Evolutionary conservation across 2,329 filamentous ascomycete genomes (phyloP), one percentile per base, ranked within the genome.

Genomic region (Rasamsonia emersonii): DNA sequence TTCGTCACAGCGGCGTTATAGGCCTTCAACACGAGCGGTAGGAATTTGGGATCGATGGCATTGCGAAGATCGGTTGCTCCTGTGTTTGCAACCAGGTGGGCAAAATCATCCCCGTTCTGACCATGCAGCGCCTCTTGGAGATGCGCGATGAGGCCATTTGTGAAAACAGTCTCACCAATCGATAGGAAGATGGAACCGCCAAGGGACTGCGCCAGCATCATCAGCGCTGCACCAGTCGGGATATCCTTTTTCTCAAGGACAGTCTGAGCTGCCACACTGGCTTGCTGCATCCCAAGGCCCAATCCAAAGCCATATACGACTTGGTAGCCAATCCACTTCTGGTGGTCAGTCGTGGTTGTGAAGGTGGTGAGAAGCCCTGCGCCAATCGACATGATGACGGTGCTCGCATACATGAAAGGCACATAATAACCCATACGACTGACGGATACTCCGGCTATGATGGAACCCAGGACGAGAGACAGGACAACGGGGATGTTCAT

Each of bases 311-410:
- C 58, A 14, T 50, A 47, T 1, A 62, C 21, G 3, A 54, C 47
- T 24, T 61, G 57, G 35, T 61, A 64, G 2, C 56, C 58, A 32
- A 62, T 59, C 58, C 58, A 63, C 14, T 45, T 45, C 5, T 47
- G 30, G 30, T 53, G 46, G 5, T 43, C 41, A 1, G 58, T 54
- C 29, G 52, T 41, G 1, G 49, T 41, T 17, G 49, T 38, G 2
- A 60, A 47, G 1, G 60, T 62, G 3, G 54, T 52, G 4, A 61
- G 42, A 3, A 64, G 41, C 0, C 53, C 58, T 2, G 50, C 51
- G 4, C 57, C 59, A 32, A 58, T 48, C 16, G 53, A 42, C 30
- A 55, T 42, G 10, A 61, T 28, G 11, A 52, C 38, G 1, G 53
- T 40, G 0, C 54, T 46, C n/a, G 45, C 33, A 18, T 59, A 47